Conservation (phyloP, 2,329 filamentous ascomycete genomes). For the Thielaviopsis euricoi region DNA sequence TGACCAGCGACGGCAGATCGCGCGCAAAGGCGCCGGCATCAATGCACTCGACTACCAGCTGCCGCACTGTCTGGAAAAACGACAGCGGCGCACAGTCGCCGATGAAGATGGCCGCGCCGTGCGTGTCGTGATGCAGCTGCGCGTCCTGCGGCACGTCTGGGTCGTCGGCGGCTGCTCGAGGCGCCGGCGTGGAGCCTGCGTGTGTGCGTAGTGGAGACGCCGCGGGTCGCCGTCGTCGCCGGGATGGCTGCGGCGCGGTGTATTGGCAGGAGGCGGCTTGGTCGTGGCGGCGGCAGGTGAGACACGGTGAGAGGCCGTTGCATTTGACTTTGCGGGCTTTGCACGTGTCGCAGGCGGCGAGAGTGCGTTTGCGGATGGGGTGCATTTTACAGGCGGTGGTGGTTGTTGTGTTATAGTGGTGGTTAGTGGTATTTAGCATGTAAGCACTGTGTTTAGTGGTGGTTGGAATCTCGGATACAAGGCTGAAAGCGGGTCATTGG, state of each 20-base stretch:
- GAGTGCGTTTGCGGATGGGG: constrained; percentile 26
- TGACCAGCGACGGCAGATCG: background rate
- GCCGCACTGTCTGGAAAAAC: constrained; percentile 37
- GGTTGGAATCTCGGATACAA: too few species aligned
- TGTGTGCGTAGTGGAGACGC: too few species aligned
- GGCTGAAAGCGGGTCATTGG: too few species aligned
- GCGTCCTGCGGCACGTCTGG: constrained; percentile 38
- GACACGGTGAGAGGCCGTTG: constrained; percentile 35
- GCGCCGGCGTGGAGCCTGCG: too few species aligned
- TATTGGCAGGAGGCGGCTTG: constrained; percentile 30
- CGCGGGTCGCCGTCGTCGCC: constrained; percentile 7
- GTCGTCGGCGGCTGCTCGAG: constrained; percentile 24
- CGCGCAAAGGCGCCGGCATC: background rate
- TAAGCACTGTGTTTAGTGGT: background rate
- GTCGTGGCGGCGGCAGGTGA: constrained; percentile 30
- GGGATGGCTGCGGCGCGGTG: constrained; percentile 25
- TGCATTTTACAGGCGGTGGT: too few species aligned
- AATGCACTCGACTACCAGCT: constrained; percentile 26
- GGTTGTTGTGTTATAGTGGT: too few species aligned
- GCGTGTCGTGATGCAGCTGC: constrained; percentile 32
- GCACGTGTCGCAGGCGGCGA: constrained; percentile 38
- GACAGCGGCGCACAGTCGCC: constrained; percentile 40
- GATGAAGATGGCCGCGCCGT: constrained; percentile 38
- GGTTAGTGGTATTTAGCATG: background rate
- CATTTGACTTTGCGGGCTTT: constrained; percentile 40